These are phyloP conservation scores for Apiotrichum domesticum DNA, from an alignment of 1,284 basidiomycete species.

Conservation along the genomic window DNA sequence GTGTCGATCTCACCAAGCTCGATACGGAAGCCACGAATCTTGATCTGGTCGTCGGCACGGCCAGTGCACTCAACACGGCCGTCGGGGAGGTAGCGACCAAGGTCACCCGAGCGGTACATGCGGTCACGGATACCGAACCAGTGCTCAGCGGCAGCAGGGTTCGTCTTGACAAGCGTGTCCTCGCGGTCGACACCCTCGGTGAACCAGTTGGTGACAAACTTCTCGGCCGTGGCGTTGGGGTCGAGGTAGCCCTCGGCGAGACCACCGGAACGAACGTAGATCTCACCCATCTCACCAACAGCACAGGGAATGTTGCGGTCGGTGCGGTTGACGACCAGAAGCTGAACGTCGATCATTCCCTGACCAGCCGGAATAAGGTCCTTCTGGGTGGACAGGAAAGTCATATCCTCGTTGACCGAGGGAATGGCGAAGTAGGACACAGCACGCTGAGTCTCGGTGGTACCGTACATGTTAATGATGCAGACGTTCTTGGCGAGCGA, in stretches of 20 bases:
- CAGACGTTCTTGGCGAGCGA: conserved; percentile 84
- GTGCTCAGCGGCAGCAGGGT: conserved; percentile 61
- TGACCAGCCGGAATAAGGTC: conserved; percentile 97
- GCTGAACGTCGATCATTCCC: conserved; percentile 97
- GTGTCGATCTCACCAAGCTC: conserved; percentile 99
- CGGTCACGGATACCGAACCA: conserved; percentile 98
- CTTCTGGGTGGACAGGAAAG: conserved; percentile 90
- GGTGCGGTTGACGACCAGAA: conserved; percentile 92
- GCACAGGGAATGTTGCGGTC: conserved; percentile 84
- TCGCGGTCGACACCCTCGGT: conserved; percentile 53
- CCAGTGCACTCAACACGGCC: conserved; percentile 96
- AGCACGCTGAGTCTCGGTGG: conserved; percentile 97
- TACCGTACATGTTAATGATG: conserved; percentile 99
- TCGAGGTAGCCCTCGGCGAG: conserved; percentile 95
- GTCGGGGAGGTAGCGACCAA: conserved; percentile 88
- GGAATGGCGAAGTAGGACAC: conserved; percentile 97
- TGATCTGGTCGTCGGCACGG: conserved; percentile 97
- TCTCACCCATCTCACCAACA: conserved; percentile 96
- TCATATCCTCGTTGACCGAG: conserved; percentile 71
- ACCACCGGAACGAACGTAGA: conserved; percentile 95
- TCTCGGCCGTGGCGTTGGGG: conserved; percentile 73
- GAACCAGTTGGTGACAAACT: conserved; percentile 94
- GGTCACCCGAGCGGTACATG: conserved; percentile 96
- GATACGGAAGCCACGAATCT: conserved; percentile 98
- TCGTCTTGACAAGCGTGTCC: conserved; percentile 62